phyloP scores from a whole-genome alignment of 345 rosid species.

The Chamaenerion angustifolium region DNA sequence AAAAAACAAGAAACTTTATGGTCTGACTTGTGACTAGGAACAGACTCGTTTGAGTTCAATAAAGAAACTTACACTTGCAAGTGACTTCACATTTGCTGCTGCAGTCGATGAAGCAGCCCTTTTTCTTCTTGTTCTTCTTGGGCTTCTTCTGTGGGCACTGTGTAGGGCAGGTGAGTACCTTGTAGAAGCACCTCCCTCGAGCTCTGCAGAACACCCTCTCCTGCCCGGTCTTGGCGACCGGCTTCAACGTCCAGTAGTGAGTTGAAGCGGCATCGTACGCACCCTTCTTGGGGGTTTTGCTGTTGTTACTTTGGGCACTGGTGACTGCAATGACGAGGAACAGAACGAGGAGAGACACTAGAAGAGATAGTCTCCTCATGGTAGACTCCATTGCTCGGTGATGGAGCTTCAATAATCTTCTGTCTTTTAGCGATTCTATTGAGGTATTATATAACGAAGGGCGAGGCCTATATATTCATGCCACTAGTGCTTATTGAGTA shows the following conservation, averaged over 20 bases:
- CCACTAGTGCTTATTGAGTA: neutral
- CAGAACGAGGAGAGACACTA: conserved; percentile 3
- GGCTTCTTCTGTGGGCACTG: conserved; percentile 68
- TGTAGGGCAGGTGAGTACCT: conserved; percentile 43
- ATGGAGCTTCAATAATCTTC: too few species aligned
- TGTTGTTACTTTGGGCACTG: neutral
- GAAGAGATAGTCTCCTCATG: conserved; percentile 1
- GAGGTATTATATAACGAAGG: too few species aligned
- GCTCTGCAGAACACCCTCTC: conserved; percentile 8
- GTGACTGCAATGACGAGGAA: conserved; percentile 2
- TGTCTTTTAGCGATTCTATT: too few species aligned
- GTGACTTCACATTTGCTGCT: conserved; percentile 64
- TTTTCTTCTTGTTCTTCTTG: conserved; percentile 37
- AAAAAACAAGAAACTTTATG: too few species aligned
- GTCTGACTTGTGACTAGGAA: too few species aligned
- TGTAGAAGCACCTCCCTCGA: conserved; percentile 23
- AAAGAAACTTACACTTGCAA: conserved; percentile 54
- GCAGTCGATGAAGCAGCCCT: conserved; percentile 63
- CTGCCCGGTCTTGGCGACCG: conserved; percentile 6
- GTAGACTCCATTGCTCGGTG: too few species aligned
- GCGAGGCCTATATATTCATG: conserved; percentile 1
- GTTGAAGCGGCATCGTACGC: neutral
- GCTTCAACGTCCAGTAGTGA: neutral
- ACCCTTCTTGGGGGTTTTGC: conserved; percentile 10
- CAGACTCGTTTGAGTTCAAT: too few species aligned